A percentile compares a stretch with the other conserved stretches of the same genome.
Conservation (phyloP, 1,139 yeast genomes). For the Meyerozyma smithsonii region DNA sequence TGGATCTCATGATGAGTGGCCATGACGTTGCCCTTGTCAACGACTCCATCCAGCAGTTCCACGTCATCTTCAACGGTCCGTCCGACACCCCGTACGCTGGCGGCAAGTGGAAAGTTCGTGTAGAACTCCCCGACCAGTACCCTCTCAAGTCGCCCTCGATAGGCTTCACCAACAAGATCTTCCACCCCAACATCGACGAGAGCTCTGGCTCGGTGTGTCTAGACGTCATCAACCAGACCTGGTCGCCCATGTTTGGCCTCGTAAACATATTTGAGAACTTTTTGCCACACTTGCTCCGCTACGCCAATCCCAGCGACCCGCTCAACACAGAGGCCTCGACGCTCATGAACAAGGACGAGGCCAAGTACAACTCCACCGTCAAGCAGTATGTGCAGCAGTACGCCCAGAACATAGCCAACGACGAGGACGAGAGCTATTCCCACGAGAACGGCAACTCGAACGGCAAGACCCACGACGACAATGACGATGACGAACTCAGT, state of each 20-base stretch:
- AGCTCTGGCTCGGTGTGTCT: slow-evolving; percentile 90
- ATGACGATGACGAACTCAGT: slow-evolving; percentile 43
- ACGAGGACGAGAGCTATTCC: slow-evolving; percentile 28
- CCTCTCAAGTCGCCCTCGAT: slow-evolving; percentile 96
- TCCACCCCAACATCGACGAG: slow-evolving; percentile 91
- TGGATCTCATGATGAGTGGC: slow-evolving; percentile 95
- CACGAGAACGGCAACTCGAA: slow-evolving; percentile 34
- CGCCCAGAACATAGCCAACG: slow-evolving; percentile 45
- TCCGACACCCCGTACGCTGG: slow-evolving; percentile 83
- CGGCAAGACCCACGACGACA: slow-evolving; percentile 18
- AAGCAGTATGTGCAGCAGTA: slow-evolving; percentile 68
- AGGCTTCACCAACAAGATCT: slow-evolving; percentile 87
- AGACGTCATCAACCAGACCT: slow-evolving; percentile 94
- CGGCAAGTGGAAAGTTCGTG: slow-evolving; percentile 89
- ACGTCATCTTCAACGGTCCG: slow-evolving; percentile 85
- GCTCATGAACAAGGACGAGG: slow-evolving; percentile 67
- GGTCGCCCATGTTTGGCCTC: slow-evolving; percentile 97
- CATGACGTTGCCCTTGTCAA: slow-evolving; percentile 82
- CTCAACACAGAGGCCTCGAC: slow-evolving; percentile 89
- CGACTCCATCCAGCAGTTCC: slow-evolving; percentile 88
- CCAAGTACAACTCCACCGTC: slow-evolving; percentile 65
- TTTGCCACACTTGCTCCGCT: slow-evolving; percentile 83
- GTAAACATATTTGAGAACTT: slow-evolving; percentile 89
- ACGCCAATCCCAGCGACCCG: slow-evolving; percentile 95
- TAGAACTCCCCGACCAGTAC: slow-evolving; percentile 91